Conservation (phyloP, 2,329 filamentous ascomycete genomes). For the Aspergillus piperis region DNA sequence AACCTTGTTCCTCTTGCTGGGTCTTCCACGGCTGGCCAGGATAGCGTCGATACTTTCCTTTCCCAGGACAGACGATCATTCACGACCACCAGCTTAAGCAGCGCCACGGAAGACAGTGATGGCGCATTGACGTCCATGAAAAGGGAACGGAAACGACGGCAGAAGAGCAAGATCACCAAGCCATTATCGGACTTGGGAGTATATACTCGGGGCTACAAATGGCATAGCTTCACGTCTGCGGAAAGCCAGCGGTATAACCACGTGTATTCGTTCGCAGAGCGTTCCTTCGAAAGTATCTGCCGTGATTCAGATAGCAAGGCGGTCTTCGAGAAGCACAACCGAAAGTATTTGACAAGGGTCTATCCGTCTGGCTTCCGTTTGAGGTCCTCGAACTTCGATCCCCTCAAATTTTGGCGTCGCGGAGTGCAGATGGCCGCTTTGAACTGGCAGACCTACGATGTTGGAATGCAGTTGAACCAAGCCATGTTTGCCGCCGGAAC, state of each 20-base stretch:
- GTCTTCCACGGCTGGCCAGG: slow-evolving; percentile 55
- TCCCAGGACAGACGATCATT: slow-evolving; percentile 55
- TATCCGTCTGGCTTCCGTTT: slow-evolving; percentile 84
- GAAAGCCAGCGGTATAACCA: slow-evolving; percentile 90
- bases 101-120: slow-evolving; percentile 78
- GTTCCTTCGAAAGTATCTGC: slow-evolving; percentile 79
- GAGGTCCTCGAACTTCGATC: slow-evolving; percentile 90
- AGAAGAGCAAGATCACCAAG: slow-evolving; percentile 80
- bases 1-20: slow-evolving; percentile 54
- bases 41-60: slow-evolving; percentile 46
- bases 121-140: slow-evolving; percentile 51
- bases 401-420: slow-evolving; percentile 87
- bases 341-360: slow-evolving; percentile 86
- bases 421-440: slow-evolving; percentile 97
- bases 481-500: slow-evolving; percentile 94
- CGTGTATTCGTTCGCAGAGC: slow-evolving; percentile 92
- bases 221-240: slow-evolving; percentile 72
- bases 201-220: slow-evolving; percentile 76
- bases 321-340: slow-evolving; percentile 84
- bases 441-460: slow-evolving; percentile 97
- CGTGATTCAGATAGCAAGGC: slow-evolving; percentile 74
- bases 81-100: slow-evolving; percentile 57
- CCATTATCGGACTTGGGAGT: slow-evolving; percentile 84
- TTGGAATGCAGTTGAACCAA: slow-evolving; percentile 93
- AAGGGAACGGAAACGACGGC: slow-evolving; percentile 62